Evolutionary conservation across 352 stramenopile species (phyloP).

Genomic region (Phytophthora cryptogea): DNA sequence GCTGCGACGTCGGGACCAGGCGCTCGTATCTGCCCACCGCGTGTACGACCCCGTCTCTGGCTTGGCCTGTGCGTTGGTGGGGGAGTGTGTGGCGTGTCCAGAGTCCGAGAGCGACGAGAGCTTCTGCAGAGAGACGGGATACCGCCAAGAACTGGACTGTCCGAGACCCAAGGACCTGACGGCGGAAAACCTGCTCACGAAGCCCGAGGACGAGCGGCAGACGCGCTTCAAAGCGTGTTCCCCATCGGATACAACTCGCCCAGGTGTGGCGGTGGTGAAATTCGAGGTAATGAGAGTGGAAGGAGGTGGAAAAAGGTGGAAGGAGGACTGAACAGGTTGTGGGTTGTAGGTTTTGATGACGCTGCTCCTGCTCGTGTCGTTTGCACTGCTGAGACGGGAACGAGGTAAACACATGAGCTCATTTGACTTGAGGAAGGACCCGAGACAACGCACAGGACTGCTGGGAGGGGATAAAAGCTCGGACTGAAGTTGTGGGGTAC

Average conservation of each 20-base stretch:
- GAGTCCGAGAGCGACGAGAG: constrained; percentile 65
- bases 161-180: constrained; percentile 33
- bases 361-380: constrained; percentile 44
- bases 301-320: not conserved
- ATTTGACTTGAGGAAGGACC: constrained; percentile 78
- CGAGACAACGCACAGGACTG: constrained; percentile 52
- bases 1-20: constrained; percentile 35
- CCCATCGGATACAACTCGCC: constrained; percentile 40
- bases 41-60: constrained; percentile 69
- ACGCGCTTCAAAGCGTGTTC: constrained; percentile 64
- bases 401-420: constrained; percentile 78
- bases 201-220: constrained; percentile 33
- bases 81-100: constrained; percentile 59
- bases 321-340: not conserved
- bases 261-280: constrained; percentile 53
- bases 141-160: constrained; percentile 73
- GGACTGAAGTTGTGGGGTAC: constrained; percentile 30
- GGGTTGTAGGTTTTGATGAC: constrained; percentile 56
- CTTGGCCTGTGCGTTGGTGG: constrained; percentile 58
- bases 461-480: constrained; percentile 43
- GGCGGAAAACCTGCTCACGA: constrained; percentile 23
- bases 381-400: constrained; percentile 59
- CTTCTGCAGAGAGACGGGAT: constrained; percentile 69
- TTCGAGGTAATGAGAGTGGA: constrained; percentile 64
- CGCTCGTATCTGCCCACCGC: constrained; percentile 40